These are phyloP conservation scores for Cicer arietinum DNA, from an alignment of 306 rosid species.

Conservation along the genomic window DNA sequence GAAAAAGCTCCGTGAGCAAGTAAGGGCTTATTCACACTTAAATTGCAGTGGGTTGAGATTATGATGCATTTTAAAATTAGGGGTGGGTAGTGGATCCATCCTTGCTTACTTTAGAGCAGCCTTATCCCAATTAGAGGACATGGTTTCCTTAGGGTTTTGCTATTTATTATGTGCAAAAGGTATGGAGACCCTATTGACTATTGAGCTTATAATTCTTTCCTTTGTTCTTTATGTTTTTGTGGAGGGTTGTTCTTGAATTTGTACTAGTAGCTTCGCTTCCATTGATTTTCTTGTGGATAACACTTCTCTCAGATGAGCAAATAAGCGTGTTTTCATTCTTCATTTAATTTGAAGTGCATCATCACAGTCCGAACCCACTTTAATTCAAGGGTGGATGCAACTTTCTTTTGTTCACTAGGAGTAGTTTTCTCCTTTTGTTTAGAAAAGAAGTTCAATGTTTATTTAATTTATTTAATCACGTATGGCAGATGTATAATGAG, in stretches of 20 bases:
- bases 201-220: constrained; percentile 17
- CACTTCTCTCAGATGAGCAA: constrained; percentile 1
- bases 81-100: constrained; percentile 1
- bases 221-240: constrained; percentile 29
- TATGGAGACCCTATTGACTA: constrained; percentile 25
- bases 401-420: constrained; percentile 26
- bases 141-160: constrained; percentile 12
- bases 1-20: constrained; percentile 13
- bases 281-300: constrained; percentile 30
- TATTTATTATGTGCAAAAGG: constrained; percentile 36
- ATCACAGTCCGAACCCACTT: constrained; percentile 11
- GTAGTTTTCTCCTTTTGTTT: constrained; percentile 15
- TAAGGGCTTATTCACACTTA: constrained; percentile 13
- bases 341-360: constrained; percentile 10
- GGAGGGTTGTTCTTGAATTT: constrained; percentile 23
- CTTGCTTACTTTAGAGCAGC: constrained; percentile 19
- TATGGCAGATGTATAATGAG: constrained; percentile 88
- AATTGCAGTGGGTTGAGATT: neutral
- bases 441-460: constrained; percentile 7
- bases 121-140: neutral
- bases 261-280: constrained; percentile 29
- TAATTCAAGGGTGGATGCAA: constrained; percentile 14
- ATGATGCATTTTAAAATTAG: neutral
- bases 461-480: constrained; percentile 33
- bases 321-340: constrained; percentile 1